Evolutionary conservation across 2,329 filamentous ascomycete genomes (phyloP), one percentile per base, ranked within the genome.

Genomic region (Aspergillus floridensis): DNA sequence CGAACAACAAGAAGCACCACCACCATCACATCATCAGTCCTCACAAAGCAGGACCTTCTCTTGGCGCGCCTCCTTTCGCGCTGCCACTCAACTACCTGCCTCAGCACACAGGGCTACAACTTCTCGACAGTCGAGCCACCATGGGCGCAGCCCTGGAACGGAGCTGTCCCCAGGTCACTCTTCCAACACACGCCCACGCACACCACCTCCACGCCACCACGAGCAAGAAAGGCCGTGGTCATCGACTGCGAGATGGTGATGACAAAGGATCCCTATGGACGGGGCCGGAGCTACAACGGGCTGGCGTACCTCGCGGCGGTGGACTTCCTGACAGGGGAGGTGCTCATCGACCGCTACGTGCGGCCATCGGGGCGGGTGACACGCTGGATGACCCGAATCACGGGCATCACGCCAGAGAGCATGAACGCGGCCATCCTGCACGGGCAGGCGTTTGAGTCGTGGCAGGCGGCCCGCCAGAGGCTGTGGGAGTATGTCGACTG

Each of bases 261-360:
- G 2, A 16, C 32, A 10, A 4, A 35, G 8, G 38, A 44, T 5
- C 12, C 14, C 12, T 7, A 19, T 8, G 16, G 16, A 19, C 26
- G 26, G 26, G 38, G 6, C 5, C 64, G 71, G 10, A 69, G 72
- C 3, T 49, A 44, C 11, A 24, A 62, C 44, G 74, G 74, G 59
- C 61, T 76, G 3, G 76, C 77, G n/a, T 73, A 71, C 11, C 54
- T 81, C 10, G 74, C 70, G 29, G 77, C 69, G 7, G 68, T 80
- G 38, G 81, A 83, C 66, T 79, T 78, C 53, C 56, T 83, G 29
- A 80, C 79, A 3, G 79, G 80, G 6, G 74, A 77, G n/a, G 60
- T 79, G 2, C 68, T 84, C 16, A 72, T 84, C 26, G 67, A 82
- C 61, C 67, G 65, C 12, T 74, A 78, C 29, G 77, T 84, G 2